Evolutionary conservation across 768 basidiomycete genomes (phyloP).

Genomic region (Cystofilobasidium macerans): DNA sequence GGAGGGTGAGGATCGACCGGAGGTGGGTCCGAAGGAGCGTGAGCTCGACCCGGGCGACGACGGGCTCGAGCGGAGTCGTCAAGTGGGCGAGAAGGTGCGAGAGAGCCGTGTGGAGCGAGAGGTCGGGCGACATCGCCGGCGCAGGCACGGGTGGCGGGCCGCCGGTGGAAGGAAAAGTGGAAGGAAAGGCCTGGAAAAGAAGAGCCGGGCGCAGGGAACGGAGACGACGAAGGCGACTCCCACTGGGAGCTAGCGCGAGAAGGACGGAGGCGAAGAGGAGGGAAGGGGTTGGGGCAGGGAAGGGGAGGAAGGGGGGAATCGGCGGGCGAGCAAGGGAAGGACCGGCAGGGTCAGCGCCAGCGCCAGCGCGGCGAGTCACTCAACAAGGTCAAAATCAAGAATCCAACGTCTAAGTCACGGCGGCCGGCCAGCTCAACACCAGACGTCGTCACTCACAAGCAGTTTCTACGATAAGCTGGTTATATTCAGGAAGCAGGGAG

Average conservation of each 20-base stretch:
- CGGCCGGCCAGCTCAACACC: no score
- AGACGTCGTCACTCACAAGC: no score
- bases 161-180: not conserved
- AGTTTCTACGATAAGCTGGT: no score
- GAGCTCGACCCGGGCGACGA: not conserved
- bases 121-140: not conserved
- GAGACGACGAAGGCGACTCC: not conserved
- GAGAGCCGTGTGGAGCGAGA: constrained; percentile 6
- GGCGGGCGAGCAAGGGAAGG: not conserved
- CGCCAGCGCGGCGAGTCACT: no score
- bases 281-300: not conserved
- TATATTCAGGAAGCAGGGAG: no score
- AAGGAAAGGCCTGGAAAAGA: not conserved
- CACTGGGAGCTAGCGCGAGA: no score
- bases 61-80: constrained; percentile 4
- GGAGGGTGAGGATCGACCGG: not conserved
- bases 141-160: not conserved
- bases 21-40: not conserved
- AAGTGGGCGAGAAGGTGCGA: constrained; percentile 8
- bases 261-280: not conserved
- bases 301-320: not conserved
- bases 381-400: not conserved
- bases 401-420: no score
- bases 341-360: no score
- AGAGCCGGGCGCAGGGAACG: not conserved